These are phyloP conservation scores for Phanerochaete carnosa DNA, from an alignment of 768 basidiomycete species.

Conservation along the genomic window DNA sequence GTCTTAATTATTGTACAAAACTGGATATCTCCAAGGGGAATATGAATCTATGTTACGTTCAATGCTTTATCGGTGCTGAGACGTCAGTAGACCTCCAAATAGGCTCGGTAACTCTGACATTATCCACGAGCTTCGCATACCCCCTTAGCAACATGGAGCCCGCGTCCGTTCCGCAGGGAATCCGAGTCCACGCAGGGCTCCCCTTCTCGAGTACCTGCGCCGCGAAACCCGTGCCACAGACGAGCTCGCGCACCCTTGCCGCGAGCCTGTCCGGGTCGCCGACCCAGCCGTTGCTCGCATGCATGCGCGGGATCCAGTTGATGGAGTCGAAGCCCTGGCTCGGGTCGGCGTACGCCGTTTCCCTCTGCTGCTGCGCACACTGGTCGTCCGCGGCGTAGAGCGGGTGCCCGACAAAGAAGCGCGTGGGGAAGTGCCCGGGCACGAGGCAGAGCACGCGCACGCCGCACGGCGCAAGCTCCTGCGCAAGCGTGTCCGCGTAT, in stretches of 20 bases:
- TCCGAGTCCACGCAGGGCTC: slow-evolving; percentile 16
- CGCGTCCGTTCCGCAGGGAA: slow-evolving; percentile 23
- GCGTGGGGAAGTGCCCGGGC: slow-evolving; percentile 29
- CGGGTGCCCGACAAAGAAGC: slow-evolving; percentile 14
- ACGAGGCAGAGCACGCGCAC: slow-evolving; percentile 23
- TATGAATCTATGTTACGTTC: neutral
- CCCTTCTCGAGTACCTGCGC: slow-evolving; percentile 9
- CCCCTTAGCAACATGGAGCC: slow-evolving; percentile 18
- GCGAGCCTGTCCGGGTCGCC: slow-evolving; percentile 23
- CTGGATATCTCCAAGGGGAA: neutral
- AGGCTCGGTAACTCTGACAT: slow-evolving; percentile 18
- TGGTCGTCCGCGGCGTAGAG: neutral
- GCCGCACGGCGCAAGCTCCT: slow-evolving; percentile 26
- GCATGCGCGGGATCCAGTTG: slow-evolving; percentile 1
- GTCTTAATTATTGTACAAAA: too few relatives aligned
- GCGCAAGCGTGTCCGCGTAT: slow-evolving; percentile 21
- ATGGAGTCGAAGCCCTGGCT: slow-evolving; percentile 16
- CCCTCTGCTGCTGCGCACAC: neutral
- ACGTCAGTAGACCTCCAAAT: slow-evolving; percentile 25
- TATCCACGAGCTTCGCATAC: slow-evolving; percentile 17
- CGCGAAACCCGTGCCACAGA: slow-evolving; percentile 16
- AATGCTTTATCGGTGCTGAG: neutral
- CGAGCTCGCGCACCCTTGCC: slow-evolving; percentile 23
- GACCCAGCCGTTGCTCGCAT: slow-evolving; percentile 14
- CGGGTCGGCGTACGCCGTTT: slow-evolving; percentile 17